These are phyloP conservation scores for Candida frijolesensis DNA, from an alignment of 1,139 yeast species.

Conservation along the genomic window DNA sequence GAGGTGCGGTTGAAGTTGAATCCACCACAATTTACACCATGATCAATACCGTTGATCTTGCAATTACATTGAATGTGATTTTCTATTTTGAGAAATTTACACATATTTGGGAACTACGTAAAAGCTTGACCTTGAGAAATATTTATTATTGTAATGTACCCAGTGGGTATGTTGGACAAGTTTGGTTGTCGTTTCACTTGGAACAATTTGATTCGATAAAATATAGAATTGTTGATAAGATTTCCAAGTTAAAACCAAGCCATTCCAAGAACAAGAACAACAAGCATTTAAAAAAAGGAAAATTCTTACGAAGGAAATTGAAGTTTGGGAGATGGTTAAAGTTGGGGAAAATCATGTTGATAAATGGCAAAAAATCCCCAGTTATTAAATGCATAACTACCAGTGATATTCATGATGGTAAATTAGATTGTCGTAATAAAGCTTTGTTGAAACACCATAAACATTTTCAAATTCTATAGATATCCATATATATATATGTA, in stretches of 20 bases:
- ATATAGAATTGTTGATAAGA: conserved; percentile 1
- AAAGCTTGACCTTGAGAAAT: conserved; percentile 10
- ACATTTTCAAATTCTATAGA: conserved; percentile 6
- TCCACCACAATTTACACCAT: conserved; percentile 7
- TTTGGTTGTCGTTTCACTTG: conserved; percentile 8
- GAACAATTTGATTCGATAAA: conserved; percentile 6
- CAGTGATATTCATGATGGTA: conserved; percentile 5
- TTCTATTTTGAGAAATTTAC: conserved; percentile 13
- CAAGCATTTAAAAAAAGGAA: neutral
- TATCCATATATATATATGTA: neutral
- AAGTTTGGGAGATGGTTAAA: conserved; percentile 9
- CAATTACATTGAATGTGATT: conserved; percentile 12
- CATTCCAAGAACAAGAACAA: neutral
- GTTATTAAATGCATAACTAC: conserved; percentile 15
- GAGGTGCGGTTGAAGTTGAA: conserved; percentile 15
- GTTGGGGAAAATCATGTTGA: conserved; percentile 10
- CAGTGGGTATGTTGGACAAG: conserved; percentile 14
- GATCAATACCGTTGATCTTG: conserved; percentile 12
- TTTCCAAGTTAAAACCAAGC: neutral
- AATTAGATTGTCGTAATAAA: conserved; percentile 16
- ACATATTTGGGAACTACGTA: conserved; percentile 12
- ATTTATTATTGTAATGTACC: conserved; percentile 16
- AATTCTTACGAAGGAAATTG: conserved; percentile 4
- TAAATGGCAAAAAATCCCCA: conserved; percentile 12
- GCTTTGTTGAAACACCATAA: conserved; percentile 5